A percentile compares a stretch with the other conserved stretches of the same genome.
phyloP scores from a whole-genome alignment of 352 stramenopile genomes.

The Pythium folliculosum region DNA sequence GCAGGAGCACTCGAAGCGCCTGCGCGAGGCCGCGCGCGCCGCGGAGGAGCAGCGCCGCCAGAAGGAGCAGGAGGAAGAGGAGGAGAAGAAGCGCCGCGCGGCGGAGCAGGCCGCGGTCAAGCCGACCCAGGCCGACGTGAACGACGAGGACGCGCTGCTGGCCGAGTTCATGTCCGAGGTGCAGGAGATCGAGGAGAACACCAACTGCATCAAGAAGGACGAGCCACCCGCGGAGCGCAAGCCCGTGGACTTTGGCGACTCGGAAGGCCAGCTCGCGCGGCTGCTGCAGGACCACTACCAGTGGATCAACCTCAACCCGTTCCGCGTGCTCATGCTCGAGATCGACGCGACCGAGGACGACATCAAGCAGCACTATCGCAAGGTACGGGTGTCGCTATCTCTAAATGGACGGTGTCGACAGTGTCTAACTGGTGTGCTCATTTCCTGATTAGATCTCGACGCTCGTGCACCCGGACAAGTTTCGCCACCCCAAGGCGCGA shows the following conservation, averaged over 20 bases:
- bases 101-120: conserved; percentile 33
- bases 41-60: conserved; percentile 31
- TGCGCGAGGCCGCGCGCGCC: conserved; percentile 59
- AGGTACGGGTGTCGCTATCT: conserved; percentile 36
- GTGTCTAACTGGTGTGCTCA: neutral
- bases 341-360: conserved; percentile 85
- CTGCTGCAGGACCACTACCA: conserved; percentile 74
- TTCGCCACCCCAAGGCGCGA: conserved; percentile 59
- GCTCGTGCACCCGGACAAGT: conserved; percentile 90
- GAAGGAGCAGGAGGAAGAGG: conserved; percentile 48
- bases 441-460: conserved; percentile 62
- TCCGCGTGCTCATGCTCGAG: conserved; percentile 87
- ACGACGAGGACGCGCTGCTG: conserved; percentile 65
- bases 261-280: conserved; percentile 61
- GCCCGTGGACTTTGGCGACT: conserved; percentile 69
- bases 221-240: conserved; percentile 46
- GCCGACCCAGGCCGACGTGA: conserved; percentile 17
- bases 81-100: conserved; percentile 35
- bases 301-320: conserved; percentile 92
- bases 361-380: conserved; percentile 91
- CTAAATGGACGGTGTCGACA: neutral
- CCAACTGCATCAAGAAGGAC: conserved; percentile 81
- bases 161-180: conserved; percentile 86
- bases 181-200: conserved; percentile 74
- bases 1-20: conserved; percentile 57